These are phyloP conservation scores for Fusarium nodosum DNA, from an alignment of 2,329 filamentous ascomycete species.

Conservation along the genomic window DNA sequence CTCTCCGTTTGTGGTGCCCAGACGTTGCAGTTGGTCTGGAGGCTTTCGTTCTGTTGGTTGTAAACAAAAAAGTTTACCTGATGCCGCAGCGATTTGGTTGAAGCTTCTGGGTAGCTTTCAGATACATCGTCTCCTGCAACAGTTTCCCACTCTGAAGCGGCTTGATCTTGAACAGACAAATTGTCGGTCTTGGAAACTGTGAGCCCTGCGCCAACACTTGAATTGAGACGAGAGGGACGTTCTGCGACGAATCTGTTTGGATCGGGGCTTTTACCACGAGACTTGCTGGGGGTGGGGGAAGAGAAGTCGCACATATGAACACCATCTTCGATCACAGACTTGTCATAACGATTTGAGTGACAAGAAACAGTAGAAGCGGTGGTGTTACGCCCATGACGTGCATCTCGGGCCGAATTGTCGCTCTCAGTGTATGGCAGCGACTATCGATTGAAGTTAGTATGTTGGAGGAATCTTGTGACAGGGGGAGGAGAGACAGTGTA, in stretches of 20 bases:
- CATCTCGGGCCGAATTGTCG: conserved; percentile 42
- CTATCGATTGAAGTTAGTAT: conserved; percentile 30
- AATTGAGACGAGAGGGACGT: conserved; percentile 22
- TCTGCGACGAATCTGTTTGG: conserved; percentile 37
- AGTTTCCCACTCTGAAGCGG: conserved; percentile 52
- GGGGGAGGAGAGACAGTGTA: not conserved
- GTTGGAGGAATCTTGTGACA: not conserved
- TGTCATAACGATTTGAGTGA: conserved; percentile 30
- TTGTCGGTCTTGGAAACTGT: conserved; percentile 3
- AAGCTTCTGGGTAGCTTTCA: conserved; percentile 21
- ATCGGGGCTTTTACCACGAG: conserved; percentile 18
- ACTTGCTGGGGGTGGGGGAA: conserved; percentile 11
- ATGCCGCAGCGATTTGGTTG: conserved; percentile 20
- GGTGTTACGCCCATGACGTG: conserved; percentile 33
- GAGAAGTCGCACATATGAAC: conserved; percentile 32
- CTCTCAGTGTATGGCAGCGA: conserved; percentile 38
- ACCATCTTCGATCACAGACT: conserved; percentile 19
- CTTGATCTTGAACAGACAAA: conserved; percentile 36
- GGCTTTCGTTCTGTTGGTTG: conserved; percentile 22
- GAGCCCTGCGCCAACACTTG: not conserved
- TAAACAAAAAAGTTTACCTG: conserved; percentile 37
- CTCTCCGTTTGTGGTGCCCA: conserved; percentile 20
- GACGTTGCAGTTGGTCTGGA: conserved; percentile 2
- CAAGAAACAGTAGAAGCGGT: conserved; percentile 33
- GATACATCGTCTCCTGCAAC: conserved; percentile 48